phyloP scores from a whole-genome alignment of 2,329 filamentous ascomycete species.

The Tolypocladium guangdongense region DNA sequence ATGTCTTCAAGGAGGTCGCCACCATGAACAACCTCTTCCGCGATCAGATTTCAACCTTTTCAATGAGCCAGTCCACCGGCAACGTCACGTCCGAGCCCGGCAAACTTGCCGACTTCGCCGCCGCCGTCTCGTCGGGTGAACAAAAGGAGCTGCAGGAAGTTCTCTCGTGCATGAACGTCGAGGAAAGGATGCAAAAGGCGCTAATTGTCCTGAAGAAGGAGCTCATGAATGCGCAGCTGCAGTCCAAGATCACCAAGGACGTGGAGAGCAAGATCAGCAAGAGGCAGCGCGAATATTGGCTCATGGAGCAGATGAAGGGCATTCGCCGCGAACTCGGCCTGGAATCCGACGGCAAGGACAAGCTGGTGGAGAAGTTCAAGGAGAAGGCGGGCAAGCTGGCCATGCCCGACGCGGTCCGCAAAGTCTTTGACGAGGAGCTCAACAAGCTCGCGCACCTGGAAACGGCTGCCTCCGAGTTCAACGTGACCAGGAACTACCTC shows the following conservation, averaged over 20 bases:
- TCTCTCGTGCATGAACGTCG: conserved; percentile 77
- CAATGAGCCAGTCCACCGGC: conserved; percentile 86
- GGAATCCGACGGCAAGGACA: conserved; percentile 96
- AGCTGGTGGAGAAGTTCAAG: conserved; percentile 93
- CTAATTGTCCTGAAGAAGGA: conserved; percentile 93
- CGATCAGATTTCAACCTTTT: conserved; percentile 95
- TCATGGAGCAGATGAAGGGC: conserved; percentile 99
- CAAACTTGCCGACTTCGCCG: conserved; percentile 93
- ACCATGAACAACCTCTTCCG: conserved; percentile 89
- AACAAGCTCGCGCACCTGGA: conserved; percentile 95
- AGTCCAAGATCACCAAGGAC: conserved; percentile 95
- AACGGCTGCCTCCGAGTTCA: conserved; percentile 93
- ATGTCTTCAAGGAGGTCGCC: conserved; percentile 96
- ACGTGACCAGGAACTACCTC: conserved; percentile 94
- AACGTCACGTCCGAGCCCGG: conserved; percentile 93
- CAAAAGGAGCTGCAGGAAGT: conserved; percentile 88
- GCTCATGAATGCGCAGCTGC: conserved; percentile 92
- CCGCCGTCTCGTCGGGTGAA: conserved; percentile 90
- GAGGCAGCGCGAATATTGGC: conserved; percentile 92
- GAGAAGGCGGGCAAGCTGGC: conserved; percentile 88
- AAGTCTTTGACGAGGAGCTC: conserved; percentile 96
- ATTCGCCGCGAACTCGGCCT: conserved; percentile 92
- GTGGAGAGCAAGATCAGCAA: conserved; percentile 97
- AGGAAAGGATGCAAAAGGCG: conserved; percentile 85
- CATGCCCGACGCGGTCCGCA: conserved; percentile 94